Conservation (phyloP, 2,329 filamentous ascomycete species). For the Aspergillus cejpii region DNA sequence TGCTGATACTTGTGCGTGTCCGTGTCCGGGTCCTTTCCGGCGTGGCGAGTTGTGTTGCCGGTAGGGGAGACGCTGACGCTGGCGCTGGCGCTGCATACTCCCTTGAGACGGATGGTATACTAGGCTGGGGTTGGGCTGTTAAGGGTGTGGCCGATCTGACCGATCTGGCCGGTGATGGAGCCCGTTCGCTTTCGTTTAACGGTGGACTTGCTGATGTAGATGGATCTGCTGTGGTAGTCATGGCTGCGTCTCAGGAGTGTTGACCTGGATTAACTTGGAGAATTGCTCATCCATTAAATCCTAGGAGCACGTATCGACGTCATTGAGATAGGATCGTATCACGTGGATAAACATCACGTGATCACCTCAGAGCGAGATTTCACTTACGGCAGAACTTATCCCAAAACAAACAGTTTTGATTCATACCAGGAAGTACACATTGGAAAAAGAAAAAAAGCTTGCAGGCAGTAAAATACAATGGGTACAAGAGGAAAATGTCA, state of each 20-base stretch:
- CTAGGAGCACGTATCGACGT: background rate
- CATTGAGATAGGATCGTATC: no score
- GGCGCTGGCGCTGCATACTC: slow-evolving; percentile 3
- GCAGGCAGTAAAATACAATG: slow-evolving; percentile 47
- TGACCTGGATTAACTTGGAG: no score
- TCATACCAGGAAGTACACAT: slow-evolving; percentile 21
- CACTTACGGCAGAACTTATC: background rate
- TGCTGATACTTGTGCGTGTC: background rate
- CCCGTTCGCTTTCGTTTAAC: no score
- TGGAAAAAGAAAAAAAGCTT: slow-evolving; percentile 39
- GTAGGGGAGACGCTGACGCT: slow-evolving; percentile 1
- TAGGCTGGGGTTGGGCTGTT: slow-evolving; percentile 21
- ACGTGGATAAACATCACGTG: background rate
- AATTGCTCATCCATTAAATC: background rate
- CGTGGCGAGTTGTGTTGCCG: no score
- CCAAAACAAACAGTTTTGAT: slow-evolving; percentile 3
- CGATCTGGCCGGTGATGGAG: no score
- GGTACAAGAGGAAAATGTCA: slow-evolving; percentile 40
- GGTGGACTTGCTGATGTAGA: no score
- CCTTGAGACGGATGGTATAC: no score
- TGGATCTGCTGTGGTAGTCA: no score
- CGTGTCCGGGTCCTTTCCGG: background rate
- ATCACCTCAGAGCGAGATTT: background rate
- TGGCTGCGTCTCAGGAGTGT: no score
- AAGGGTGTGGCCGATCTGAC: background rate